These are phyloP conservation scores for Petunia secreta DNA, from an alignment of 257 asterid genomes.

Conservation along the genomic window DNA sequence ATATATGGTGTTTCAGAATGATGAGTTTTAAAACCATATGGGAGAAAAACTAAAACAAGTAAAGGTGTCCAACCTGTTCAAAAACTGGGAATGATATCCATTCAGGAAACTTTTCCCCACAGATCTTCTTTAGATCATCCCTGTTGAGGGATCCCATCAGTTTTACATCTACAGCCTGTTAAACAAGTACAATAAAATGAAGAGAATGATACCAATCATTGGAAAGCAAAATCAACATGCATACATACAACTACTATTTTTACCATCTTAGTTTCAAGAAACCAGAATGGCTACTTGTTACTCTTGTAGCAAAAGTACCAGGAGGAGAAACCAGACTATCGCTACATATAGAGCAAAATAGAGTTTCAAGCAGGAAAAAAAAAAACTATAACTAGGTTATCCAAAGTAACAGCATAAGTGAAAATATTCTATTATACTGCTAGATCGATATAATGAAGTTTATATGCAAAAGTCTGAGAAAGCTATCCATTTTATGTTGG, in stretches of 20 bases:
- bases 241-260: no score
- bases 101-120: conserved; percentile 92
- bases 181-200: conserved; percentile 32
- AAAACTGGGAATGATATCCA: conserved; percentile 97
- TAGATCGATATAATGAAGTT: not conserved
- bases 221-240: conserved; percentile 1
- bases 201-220: conserved; percentile 24
- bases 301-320: not conserved
- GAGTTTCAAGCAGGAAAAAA: not conserved
- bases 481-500: not conserved
- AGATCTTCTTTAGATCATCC: conserved; percentile 89
- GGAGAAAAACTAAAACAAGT: not conserved
- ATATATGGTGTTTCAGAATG: not conserved
- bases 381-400: not conserved
- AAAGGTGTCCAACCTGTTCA: conserved; percentile 70
- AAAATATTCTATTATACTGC: not conserved
- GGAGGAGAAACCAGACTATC: not conserved
- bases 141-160: conserved; percentile 75
- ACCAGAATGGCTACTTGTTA: not conserved
- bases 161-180: conserved; percentile 91
- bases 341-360: not conserved
- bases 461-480: not conserved
- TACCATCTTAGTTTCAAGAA: not conserved
- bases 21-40: not conserved
- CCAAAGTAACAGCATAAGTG: not conserved